These are phyloP conservation scores for Aspergillus affinis DNA, from an alignment of 495 filamentous ascomycete species.

Conservation along the genomic window DNA sequence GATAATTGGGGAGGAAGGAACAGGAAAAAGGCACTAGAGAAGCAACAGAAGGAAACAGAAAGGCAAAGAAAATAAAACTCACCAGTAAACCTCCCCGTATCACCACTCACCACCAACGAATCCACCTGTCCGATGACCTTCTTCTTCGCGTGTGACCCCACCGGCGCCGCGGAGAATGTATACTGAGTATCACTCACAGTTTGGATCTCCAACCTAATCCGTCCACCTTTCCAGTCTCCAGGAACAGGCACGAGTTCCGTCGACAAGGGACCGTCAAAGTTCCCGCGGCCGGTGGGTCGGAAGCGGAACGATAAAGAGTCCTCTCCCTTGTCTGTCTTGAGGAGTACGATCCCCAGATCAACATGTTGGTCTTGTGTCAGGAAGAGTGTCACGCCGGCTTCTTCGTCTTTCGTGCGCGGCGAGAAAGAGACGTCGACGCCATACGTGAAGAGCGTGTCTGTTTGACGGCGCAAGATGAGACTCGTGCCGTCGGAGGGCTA, in stretches of 20 bases:
- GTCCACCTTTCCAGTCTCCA: constrained; percentile 1
- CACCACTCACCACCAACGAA: constrained; percentile 17
- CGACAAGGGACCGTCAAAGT: constrained; percentile 7
- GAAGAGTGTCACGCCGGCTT: constrained; percentile 19
- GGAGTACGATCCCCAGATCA: constrained; percentile 16
- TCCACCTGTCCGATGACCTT: constrained; percentile 9
- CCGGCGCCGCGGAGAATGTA: constrained; percentile 14
- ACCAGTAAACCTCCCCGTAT: constrained; percentile 21
- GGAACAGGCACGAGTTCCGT: constrained; percentile 5
- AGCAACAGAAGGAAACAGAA: too few relatives aligned
- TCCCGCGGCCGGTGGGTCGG: constrained; percentile 11
- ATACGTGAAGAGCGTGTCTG: constrained; percentile 19
- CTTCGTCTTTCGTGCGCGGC: constrained; percentile 7
- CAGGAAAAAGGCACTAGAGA: neutral
- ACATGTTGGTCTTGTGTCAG: constrained; percentile 18
- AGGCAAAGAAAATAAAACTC: neutral
- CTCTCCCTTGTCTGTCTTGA: neutral
- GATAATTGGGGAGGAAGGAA: too few relatives aligned
- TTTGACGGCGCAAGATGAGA: constrained; percentile 12
- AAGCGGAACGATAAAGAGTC: neutral
- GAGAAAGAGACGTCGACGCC: constrained; percentile 15
- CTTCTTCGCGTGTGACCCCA: neutral
- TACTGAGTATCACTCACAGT: constrained; percentile 14
- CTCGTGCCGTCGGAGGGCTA: constrained; percentile 6
- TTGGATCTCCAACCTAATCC: constrained; percentile 10